These are phyloP conservation scores for Colletotrichum sp. DNA, from an alignment of 2,329 filamentous ascomycete genomes.

Conservation along the genomic window DNA sequence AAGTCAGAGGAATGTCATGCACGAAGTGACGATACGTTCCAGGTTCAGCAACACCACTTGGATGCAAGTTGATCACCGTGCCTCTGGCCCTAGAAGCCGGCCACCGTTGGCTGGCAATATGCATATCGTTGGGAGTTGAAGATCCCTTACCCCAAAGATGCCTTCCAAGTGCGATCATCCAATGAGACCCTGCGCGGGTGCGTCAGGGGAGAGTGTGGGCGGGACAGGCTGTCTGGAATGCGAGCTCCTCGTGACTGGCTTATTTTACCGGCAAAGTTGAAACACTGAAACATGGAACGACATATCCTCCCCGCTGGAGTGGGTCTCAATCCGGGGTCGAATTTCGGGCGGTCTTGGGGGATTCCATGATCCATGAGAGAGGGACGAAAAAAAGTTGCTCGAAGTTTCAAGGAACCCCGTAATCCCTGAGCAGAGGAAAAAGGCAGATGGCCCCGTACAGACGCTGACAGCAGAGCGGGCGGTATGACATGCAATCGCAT, in stretches of 20 bases:
- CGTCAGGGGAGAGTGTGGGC: not conserved
- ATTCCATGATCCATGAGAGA: not conserved
- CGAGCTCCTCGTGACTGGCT: conserved; percentile 1
- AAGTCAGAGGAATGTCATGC: not conserved
- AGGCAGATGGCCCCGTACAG: not conserved
- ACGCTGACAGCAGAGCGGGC: not conserved
- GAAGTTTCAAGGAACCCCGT: conserved; percentile 2
- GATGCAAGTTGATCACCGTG: not conserved
- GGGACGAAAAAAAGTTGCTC: not conserved
- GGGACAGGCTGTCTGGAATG: not conserved
- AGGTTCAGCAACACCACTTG: not conserved
- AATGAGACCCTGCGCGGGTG: not conserved
- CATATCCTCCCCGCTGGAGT: conserved; percentile 2
- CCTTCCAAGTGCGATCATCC: not conserved
- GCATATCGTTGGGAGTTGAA: not conserved
- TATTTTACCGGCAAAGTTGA: conserved; percentile 14
- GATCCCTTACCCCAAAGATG: not conserved
- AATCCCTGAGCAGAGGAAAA: not conserved
- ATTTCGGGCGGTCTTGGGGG: conserved; percentile 4
- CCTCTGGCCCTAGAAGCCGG: not conserved
- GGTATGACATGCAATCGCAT: not conserved
- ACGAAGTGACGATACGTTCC: not conserved
- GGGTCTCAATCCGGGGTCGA: conserved; percentile 16
- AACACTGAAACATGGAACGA: conserved; percentile 22
- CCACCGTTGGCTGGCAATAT: not conserved